Evolutionary conservation across 2,329 filamentous ascomycete genomes (phyloP), one percentile per base, ranked within the genome.

Genomic region (Microdochium paspali): DNA sequence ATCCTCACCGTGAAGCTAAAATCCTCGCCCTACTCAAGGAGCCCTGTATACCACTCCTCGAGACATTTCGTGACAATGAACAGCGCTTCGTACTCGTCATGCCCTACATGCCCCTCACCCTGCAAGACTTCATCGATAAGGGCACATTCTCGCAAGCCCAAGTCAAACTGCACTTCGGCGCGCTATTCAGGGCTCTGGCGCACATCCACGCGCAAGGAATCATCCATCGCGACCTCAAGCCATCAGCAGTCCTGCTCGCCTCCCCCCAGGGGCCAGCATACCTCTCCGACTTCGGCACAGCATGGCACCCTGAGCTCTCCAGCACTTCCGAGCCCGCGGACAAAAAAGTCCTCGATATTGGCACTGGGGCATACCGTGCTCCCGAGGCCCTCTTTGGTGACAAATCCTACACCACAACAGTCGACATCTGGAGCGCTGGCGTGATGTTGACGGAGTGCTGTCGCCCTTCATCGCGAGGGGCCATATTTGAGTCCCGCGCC

Each of bases 151-250:
- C 67, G 1, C 50, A 52, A 3, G 18, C 54, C 13, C 61, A 64
- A 7, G 52, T 70, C 13, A 60, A 61, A 20, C 55, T 60, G 21
- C 79, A 72, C 63, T 93, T 74, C 66, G 67, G 49, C 10, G 82
- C 90, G 54, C 60, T 93, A 6, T 85, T 96, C 59, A 63, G 67
- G 3, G 90, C 80, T 3, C 74, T 98, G 2, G 68, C 68, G 2
- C 76, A 86, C 56, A 71, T 96, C 2, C 93, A 98, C 61, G 56
- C 64, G 7, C 68, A 80, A 23, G 85, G 81, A 7, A 90, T 98
- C 49, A 85, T 98, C 47, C 93, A 98, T 63, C 83, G 93, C 48
- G 93, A 98, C 60, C 71, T 98, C 61, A 98, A 98, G 60, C 93
- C 93, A 1, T 90, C 89, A 0, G 95, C 95, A 46, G 76, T 98